These are phyloP conservation scores for Vaccinium corymbosum DNA, from an alignment of 148 eudicot species.

Conservation along the genomic window DNA sequence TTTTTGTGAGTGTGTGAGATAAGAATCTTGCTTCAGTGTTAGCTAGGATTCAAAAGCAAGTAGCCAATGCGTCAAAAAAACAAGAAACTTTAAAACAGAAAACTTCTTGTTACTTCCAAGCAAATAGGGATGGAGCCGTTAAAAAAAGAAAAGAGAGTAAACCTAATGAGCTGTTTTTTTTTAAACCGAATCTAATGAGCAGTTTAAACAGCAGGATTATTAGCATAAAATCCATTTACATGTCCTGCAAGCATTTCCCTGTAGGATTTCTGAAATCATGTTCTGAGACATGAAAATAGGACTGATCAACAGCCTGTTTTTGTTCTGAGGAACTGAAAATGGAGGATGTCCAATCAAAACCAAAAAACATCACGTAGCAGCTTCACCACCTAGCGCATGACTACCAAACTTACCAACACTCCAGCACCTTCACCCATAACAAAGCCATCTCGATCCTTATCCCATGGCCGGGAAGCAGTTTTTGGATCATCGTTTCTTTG, in stretches of 20 bases:
- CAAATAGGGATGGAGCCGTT: no score
- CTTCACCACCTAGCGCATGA: background rate
- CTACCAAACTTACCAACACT: conserved; percentile 56
- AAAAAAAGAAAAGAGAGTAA: background rate
- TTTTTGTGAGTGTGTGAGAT: background rate
- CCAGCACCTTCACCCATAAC: conserved; percentile 99
- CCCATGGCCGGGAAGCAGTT: conserved; percentile 98
- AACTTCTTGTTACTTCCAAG: background rate
- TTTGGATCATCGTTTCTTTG: conserved; percentile 93
- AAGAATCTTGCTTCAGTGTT: background rate
- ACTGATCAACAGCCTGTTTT: background rate
- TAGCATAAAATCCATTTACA: background rate
- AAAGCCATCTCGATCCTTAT: conserved; percentile 93
- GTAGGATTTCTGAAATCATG: conserved; percentile 2
- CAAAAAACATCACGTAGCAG: background rate
- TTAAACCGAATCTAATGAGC: no score
- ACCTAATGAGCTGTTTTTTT: no score
- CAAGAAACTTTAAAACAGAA: background rate
- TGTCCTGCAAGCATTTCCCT: conserved; percentile 4
- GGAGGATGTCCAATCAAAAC: background rate
- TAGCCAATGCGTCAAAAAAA: conserved; percentile 1
- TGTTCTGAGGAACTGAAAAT: background rate
- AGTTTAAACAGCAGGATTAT: no score
- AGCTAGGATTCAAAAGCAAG: conserved; percentile 8
- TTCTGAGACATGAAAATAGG: background rate